phyloP scores from a whole-genome alignment of 2,329 filamentous ascomycete species.

The Penicillium hesseltinei region DNA sequence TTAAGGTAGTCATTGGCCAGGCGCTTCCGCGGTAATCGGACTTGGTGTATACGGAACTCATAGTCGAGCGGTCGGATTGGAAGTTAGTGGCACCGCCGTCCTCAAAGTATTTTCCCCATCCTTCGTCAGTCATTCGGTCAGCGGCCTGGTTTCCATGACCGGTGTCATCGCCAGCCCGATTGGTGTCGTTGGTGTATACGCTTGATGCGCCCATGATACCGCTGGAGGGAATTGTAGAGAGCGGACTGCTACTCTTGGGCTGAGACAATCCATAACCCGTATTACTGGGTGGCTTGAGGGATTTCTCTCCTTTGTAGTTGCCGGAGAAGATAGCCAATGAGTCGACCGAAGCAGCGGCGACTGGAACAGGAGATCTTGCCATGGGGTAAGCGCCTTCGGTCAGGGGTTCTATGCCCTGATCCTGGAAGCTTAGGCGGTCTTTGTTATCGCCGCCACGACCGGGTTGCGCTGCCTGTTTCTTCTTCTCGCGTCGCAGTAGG shows the following conservation, averaged over 20 bases:
- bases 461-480: constrained; percentile 47
- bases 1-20: constrained; percentile 41
- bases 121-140: constrained; percentile 47
- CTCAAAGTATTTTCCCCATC: constrained; percentile 51
- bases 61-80: constrained; percentile 27
- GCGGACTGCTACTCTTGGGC: constrained; percentile 26
- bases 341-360: constrained; percentile 36
- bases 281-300: constrained; percentile 25
- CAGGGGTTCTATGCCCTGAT: constrained; percentile 46
- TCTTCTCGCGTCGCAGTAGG: constrained; percentile 52
- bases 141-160: constrained; percentile 25
- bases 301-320: constrained; percentile 33
- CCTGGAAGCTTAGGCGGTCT: constrained; percentile 52
- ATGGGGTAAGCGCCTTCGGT: constrained; percentile 45
- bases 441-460: constrained; percentile 52
- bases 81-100: constrained; percentile 33
- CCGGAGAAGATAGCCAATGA: constrained; percentile 44
- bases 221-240: constrained; percentile 33
- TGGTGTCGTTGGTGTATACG: constrained; percentile 20
- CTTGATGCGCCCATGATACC: constrained; percentile 23
- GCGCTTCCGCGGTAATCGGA: constrained; percentile 41
- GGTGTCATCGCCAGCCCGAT: constrained; percentile 18
- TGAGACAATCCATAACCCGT: constrained; percentile 22
- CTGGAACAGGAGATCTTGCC: constrained; percentile 42
- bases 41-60: constrained; percentile 30